Conservation (phyloP, 768 basidiomycete species). For the Podaxis mareebaensis region DNA sequence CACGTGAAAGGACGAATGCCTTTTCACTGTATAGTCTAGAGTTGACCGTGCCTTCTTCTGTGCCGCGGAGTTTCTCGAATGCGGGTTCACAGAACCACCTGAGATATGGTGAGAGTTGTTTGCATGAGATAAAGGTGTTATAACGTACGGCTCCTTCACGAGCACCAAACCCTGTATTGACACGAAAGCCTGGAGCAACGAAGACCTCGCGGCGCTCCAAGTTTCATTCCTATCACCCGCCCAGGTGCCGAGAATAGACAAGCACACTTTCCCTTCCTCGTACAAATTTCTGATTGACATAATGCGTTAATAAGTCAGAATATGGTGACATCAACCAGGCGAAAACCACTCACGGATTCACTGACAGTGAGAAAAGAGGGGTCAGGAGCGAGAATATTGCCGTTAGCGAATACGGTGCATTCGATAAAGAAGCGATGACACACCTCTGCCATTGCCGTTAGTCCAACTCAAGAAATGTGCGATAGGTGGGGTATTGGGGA, state of each 20-base stretch:
- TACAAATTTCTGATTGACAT: slow-evolving; percentile 72
- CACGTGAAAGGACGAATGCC: slow-evolving; percentile 87
- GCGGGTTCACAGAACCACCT: slow-evolving; percentile 94
- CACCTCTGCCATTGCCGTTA: slow-evolving; percentile 88
- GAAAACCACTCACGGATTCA: slow-evolving; percentile 67
- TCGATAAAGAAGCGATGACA: slow-evolving; percentile 20
- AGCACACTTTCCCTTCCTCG: slow-evolving; percentile 93
- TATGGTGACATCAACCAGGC: neutral
- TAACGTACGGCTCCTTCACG: slow-evolving; percentile 85
- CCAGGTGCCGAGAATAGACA: slow-evolving; percentile 93
- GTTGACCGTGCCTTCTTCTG: slow-evolving; percentile 86
- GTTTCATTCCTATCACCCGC: slow-evolving; percentile 84
- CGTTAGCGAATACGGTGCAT: slow-evolving; percentile 13
- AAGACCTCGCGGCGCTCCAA: slow-evolving; percentile 85
- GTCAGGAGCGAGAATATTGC: neutral
- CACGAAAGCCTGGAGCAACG: slow-evolving; percentile 87
- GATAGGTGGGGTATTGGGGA: slow-evolving; percentile 77
- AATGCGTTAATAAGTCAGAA: neutral
- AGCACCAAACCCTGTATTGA: slow-evolving; percentile 94
- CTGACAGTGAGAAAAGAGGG: slow-evolving; percentile 31
- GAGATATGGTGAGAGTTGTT: slow-evolving; percentile 12
- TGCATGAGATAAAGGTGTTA: neutral
- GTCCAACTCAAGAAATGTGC: slow-evolving; percentile 96
- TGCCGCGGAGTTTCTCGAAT: slow-evolving; percentile 89
- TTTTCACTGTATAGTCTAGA: slow-evolving; percentile 94